Base-by-base conservation (phyloP, 2,329 filamentous ascomycete genomes). In the Myriangium duriaei region DNA sequence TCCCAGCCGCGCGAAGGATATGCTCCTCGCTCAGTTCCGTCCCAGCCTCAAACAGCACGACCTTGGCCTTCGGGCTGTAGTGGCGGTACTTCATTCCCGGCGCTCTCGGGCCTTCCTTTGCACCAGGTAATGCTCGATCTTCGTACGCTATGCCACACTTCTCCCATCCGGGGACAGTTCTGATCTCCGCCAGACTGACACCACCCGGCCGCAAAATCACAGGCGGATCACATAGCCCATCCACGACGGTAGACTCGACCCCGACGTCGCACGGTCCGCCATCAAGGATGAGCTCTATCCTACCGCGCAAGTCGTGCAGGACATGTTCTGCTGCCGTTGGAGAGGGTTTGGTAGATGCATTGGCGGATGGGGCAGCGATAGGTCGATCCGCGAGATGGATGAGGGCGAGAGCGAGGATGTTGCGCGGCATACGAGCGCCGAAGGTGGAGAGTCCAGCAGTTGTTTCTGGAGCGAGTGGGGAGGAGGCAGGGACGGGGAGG, bases 11-110 rank as follows among this genome's bases (percentile, higher is more conserved):
- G 28, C 44, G 47, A 16, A 45, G 42, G 2, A 62, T 33, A 11
- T 60, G 53, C 3, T 53, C 49, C 2, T 43, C 30, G 3, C 51
- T 30, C 46, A 14, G 60, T 45, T 17, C 55, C 47, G 1, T 48
- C 2, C 62, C 65, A 18, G 72, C 61, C 55, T 94, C 84, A 54
- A 86, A 93, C 2, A 96, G 66, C 11, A 93, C 65, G 2, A 98
- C 87, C 32, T 71, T 76, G 1, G 91, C 92, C 57, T 79, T 83
- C 1, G 91, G 91, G 30, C 87, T 93, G 54, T 98, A 98, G 57
- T 98, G 91, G 55, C 91, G 84, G 57, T 98, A 98, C 61, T 98
- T 98, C 91, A 98, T 98, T 1, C 91, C 91, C 0, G 91, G 91
- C 1, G 91, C 91, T 40, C 84, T 71, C 0, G 91, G 91, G 7